Conservation (phyloP, 768 basidiomycete species). For the Mycena haematopus region DNA sequence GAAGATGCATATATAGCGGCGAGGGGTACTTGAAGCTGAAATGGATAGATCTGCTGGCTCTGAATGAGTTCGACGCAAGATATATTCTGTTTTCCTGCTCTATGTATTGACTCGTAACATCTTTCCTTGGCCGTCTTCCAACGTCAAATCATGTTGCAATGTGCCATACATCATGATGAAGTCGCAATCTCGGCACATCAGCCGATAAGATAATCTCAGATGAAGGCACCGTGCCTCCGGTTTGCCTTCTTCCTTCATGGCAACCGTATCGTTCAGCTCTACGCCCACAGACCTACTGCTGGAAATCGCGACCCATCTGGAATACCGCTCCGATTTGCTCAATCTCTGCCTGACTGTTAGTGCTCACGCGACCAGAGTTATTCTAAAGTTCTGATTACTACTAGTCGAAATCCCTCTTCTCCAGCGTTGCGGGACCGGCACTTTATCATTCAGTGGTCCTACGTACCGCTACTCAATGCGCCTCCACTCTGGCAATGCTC, state of each 20-base stretch:
- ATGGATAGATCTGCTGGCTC: no score
- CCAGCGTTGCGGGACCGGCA: conserved; percentile 53
- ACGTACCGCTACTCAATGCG: conserved; percentile 65
- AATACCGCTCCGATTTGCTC: conserved; percentile 59
- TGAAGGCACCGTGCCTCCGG: neutral
- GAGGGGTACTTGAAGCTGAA: no score
- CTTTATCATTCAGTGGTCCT: conserved; percentile 65
- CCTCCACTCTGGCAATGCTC: conserved; percentile 72
- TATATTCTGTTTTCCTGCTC: no score
- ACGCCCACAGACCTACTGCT: conserved; percentile 68
- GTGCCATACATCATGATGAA: no score
- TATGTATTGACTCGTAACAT: no score
- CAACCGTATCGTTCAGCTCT: conserved; percentile 2
- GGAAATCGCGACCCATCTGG: conserved; percentile 64
- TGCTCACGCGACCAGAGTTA: conserved; percentile 22
- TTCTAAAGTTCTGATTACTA: neutral
- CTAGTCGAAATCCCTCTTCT: conserved; percentile 63
- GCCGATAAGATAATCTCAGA: neutral
- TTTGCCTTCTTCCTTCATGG: conserved; percentile 14
- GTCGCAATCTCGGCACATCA: no score
- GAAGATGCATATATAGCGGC: no score
- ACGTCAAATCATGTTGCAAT: no score
- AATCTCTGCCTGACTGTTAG: conserved; percentile 67
- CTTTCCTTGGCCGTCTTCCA: no score
- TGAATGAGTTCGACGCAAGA: no score